These are phyloP conservation scores for Aspergillus oerlinghausenensis DNA, from an alignment of 2,329 filamentous ascomycete genomes.

Conservation along the genomic window DNA sequence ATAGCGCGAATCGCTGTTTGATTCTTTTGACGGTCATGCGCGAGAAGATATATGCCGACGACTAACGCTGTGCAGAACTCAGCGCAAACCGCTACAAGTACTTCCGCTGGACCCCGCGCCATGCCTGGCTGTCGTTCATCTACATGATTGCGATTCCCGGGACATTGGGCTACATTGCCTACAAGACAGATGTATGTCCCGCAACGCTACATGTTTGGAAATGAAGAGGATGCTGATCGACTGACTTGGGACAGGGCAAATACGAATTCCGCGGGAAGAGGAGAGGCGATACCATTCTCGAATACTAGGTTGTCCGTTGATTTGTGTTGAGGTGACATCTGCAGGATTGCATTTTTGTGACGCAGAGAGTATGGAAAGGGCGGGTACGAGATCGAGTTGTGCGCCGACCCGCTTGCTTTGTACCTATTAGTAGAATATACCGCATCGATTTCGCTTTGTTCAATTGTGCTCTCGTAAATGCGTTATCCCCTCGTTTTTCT, in stretches of 20 bases:
- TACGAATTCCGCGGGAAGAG: constrained; percentile 82
- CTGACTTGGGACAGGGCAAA: constrained; percentile 62
- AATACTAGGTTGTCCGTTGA: constrained; percentile 54
- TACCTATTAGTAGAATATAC: constrained; percentile 32
- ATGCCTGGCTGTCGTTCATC: constrained; percentile 71
- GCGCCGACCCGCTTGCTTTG: constrained; percentile 25
- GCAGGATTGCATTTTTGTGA: background rate
- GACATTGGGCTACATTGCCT: constrained; percentile 66
- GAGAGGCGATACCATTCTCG: constrained; percentile 75
- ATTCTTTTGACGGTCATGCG: constrained; percentile 4
- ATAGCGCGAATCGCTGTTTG: background rate
- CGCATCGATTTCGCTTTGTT: constrained; percentile 22
- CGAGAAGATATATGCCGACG: constrained; percentile 4
- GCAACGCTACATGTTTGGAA: no score
- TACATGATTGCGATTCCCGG: constrained; percentile 71
- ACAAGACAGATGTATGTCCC: constrained; percentile 73
- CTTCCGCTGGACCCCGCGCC: constrained; percentile 88
- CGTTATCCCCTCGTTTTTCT: background rate
- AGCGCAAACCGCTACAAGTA: constrained; percentile 81
- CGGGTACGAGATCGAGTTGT: background rate
- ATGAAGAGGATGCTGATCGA: constrained; percentile 8
- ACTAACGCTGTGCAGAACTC: constrained; percentile 58
- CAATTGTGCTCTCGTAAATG: background rate
- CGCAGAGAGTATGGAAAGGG: background rate
- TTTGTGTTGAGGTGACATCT: background rate